These are phyloP conservation scores for Iberis pinnata DNA, from an alignment of 345 rosid genomes.

Conservation along the genomic window DNA sequence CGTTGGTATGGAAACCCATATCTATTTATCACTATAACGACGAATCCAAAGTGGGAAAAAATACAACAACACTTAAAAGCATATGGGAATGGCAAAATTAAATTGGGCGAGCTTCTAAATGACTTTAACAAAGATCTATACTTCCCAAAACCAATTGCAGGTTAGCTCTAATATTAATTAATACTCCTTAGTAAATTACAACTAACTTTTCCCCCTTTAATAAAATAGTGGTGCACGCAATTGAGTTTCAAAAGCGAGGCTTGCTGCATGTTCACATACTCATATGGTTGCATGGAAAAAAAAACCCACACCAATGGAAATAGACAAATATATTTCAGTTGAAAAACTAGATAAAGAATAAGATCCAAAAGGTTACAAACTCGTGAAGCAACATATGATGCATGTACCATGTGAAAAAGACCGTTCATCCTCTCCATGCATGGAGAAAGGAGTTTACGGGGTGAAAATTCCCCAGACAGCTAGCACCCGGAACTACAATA, in stretches of 20 bases:
- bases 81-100: neutral
- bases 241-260: neutral
- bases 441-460: neutral
- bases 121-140: neutral
- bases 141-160: neutral
- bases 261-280: neutral
- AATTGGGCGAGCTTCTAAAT: neutral
- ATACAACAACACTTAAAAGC: neutral
- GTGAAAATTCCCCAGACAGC: neutral
- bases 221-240: too few species aligned
- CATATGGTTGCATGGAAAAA: neutral
- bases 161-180: neutral
- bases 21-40: neutral
- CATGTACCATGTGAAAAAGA: neutral
- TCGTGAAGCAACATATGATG: neutral
- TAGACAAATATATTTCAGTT: neutral
- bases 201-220: too few species aligned
- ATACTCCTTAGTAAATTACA: too few species aligned
- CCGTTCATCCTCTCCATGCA: neutral
- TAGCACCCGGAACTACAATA: neutral
- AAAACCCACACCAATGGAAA: rapidly evolving
- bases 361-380: neutral
- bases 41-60: neutral
- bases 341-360: neutral
- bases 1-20: neutral